Conservation (phyloP, 305 asterid species). For the Ilex paraguariensis region DNA sequence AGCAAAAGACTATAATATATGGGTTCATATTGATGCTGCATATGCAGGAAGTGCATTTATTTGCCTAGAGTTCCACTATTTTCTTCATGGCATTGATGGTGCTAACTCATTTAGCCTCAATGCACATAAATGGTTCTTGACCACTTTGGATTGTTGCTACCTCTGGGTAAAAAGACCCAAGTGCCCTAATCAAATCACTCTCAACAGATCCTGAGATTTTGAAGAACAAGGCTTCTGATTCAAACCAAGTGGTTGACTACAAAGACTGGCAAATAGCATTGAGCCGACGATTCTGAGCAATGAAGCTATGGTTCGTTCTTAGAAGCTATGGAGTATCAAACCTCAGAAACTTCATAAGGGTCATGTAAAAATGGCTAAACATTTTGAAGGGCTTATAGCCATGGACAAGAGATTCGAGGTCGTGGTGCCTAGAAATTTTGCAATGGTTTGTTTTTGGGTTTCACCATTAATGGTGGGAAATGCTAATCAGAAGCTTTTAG, state of each 20-base stretch:
- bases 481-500: background rate
- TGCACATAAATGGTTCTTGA: too few relatives aligned
- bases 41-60: too few relatives aligned
- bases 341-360: conserved; percentile 46
- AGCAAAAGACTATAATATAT: too few relatives aligned
- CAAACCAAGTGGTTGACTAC: conserved; percentile 56
- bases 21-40: too few relatives aligned
- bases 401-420: conserved; percentile 70
- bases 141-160: too few relatives aligned
- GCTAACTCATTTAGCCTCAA: too few relatives aligned
- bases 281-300: conserved; percentile 35
- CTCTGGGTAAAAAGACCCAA: conserved; percentile 37
- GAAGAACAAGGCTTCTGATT: conserved; percentile 52
- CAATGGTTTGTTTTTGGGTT: conserved; percentile 61
- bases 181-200: conserved; percentile 42
- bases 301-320: conserved; percentile 64
- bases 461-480: conserved; percentile 33
- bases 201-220: conserved; percentile 54
- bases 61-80: too few relatives aligned
- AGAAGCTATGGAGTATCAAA: conserved; percentile 65
- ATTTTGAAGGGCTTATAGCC: conserved; percentile 31
- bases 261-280: background rate
- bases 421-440: conserved; percentile 63
- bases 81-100: too few relatives aligned
- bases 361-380: conserved; percentile 34